Evolutionary conservation across 192 early-diverging fungal genomes (phyloP).

Genomic region (Funneliformis mosseae): DNA sequence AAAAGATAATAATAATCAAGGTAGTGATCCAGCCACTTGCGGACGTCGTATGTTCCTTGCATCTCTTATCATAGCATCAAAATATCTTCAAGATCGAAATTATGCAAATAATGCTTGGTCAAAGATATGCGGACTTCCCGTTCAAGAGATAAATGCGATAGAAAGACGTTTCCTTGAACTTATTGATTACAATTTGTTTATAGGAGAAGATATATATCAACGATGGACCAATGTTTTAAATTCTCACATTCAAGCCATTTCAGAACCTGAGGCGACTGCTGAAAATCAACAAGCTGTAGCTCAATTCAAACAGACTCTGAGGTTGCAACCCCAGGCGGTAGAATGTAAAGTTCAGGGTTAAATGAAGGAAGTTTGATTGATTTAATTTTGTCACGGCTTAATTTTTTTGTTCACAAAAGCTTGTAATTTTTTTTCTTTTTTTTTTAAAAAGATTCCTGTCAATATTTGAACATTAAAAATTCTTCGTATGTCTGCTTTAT

Average conservation of each 20-base stretch:
- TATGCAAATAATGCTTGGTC: conserved; percentile 89
- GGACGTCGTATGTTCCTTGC: conserved; percentile 84
- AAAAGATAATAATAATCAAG: not conserved
- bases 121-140: conserved; percentile 77
- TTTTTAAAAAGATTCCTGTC: too few species aligned
- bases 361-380: not conserved
- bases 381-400: not conserved
- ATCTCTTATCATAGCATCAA: conserved; percentile 83
- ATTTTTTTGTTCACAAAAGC: not conserved
- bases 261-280: not conserved
- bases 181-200: conserved; percentile 78
- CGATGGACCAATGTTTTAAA: conserved; percentile 50
- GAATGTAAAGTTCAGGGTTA: not conserved
- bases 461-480: too few species aligned
- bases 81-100: conserved; percentile 82
- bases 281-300: not conserved
- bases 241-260: conserved; percentile 28
- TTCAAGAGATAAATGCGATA: conserved; percentile 75
- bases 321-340: not conserved
- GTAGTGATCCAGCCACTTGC: conserved; percentile 40
- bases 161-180: conserved; percentile 77
- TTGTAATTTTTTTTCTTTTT: not conserved
- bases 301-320: not conserved
- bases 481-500: too few species aligned
- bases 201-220: conserved; percentile 54